A percentile compares a stretch with the other conserved stretches of the same genome.
Evolutionary conservation across 2,329 filamentous ascomycete genomes (phyloP).

Genomic region (Diaporthe batatas): DNA sequence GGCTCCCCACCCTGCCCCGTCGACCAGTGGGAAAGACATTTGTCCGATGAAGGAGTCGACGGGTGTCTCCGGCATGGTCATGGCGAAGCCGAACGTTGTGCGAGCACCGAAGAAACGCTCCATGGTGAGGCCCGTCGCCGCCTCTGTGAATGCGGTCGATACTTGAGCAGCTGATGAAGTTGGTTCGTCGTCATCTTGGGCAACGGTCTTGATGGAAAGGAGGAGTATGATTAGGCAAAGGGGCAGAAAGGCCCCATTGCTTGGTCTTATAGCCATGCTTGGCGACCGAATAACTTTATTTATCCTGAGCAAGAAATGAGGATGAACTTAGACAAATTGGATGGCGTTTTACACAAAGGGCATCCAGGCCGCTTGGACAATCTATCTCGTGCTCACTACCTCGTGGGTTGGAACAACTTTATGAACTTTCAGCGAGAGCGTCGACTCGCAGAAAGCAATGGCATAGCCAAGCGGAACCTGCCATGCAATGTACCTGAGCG

Average conservation of each 20-base stretch:
- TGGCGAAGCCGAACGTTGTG: conserved; percentile 56
- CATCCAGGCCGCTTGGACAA: background rate
- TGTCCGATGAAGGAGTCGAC: conserved; percentile 61
- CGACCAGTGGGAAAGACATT: conserved; percentile 56
- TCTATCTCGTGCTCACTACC: background rate
- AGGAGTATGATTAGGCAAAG: background rate
- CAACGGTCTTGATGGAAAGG: background rate
- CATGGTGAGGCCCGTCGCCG: conserved; percentile 52
- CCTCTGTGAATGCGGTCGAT: conserved; percentile 49
- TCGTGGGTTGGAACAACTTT: background rate
- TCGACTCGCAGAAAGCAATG: no score
- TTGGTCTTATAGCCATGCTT: background rate
- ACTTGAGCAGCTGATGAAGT: conserved; percentile 3
- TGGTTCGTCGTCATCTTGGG: conserved; percentile 7
- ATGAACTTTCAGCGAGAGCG: background rate
- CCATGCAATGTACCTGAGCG: background rate
- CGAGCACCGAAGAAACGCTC: conserved; percentile 55
- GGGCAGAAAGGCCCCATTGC: background rate
- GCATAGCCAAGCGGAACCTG: background rate
- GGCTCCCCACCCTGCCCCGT: conserved; percentile 51
- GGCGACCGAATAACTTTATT: no score
- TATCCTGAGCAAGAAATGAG: no score
- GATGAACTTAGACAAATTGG: background rate
- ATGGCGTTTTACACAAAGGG: background rate
- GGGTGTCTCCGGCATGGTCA: conserved; percentile 57